Base-by-base conservation (phyloP, 2,329 filamentous ascomycete species). In the Epichloe festucae region DNA sequence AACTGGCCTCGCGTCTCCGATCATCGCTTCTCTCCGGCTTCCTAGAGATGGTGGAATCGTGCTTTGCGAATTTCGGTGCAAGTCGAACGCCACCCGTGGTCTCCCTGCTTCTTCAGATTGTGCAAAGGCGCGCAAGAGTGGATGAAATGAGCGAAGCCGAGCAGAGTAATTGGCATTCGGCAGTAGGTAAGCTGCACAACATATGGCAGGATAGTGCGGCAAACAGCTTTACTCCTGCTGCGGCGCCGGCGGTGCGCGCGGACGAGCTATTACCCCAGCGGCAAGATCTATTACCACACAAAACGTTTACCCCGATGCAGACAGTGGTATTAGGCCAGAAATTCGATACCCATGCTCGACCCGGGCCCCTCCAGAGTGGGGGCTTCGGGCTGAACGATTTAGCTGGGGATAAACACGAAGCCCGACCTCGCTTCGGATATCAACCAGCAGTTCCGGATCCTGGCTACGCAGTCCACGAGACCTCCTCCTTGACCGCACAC, bases 21-120 rank as follows among this genome's bases (percentile, higher is more conserved):
- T 58, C 65, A 2, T 69, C 67, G 10, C 56, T 70, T 11, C 56
- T 68, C 17, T 68, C 66, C 34, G 67, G 60, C 27, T 55, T 71
- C 34, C 56, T 68, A 19, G 68, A 70, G 52, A 59, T 66, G 1
- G 58, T 69, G 2, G 65, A 69, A 31, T 59, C 62, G 10, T 64
- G 61, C n/a, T 41, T 64, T 15, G 56, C 59, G 34, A 58, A 58
- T 5, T 68, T 70, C 51, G 68, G 67, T 1, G 54, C 60, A 3
- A 55, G 59, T 4, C 65, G 66, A 5, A 66, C 63, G 27, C 65
- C 67, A 3, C 67, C 67, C 5, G 49, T 70, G 31, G 58, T 64
- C 14, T 62, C 57, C 46, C 49, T 54, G 31, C 56, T 68, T 42
- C 62, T 70, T 55, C 59, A 63, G n/a, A 64, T 69, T 52, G 62